Percentiles rank a stretch among this genome's conserved stretches.
phyloP scores from a whole-genome alignment of 2,329 filamentous ascomycete species.

The Penicillium sp. region DNA sequence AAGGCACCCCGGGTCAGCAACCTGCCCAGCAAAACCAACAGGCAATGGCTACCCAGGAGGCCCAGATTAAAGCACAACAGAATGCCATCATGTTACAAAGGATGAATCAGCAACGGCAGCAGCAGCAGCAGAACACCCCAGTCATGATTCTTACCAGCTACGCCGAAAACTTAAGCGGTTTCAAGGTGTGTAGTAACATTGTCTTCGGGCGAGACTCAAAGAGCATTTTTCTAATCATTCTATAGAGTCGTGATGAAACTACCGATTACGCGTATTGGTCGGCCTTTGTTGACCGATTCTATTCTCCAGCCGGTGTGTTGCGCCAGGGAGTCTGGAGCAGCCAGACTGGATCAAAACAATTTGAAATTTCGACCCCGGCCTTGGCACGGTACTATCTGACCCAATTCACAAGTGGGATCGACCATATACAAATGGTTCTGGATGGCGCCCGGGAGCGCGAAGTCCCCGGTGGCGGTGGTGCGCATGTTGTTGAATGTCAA shows the following conservation, averaged over 20 bases:
- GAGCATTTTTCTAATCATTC: not conserved
- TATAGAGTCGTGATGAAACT: constrained; percentile 55
- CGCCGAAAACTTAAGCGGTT: constrained; percentile 56
- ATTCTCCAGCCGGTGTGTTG: constrained; percentile 74
- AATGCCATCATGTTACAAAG: constrained; percentile 43
- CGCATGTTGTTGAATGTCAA: constrained; percentile 72
- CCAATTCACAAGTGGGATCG: constrained; percentile 83
- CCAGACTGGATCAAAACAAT: constrained; percentile 70
- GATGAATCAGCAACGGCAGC: constrained; percentile 34
- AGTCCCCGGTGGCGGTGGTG: constrained; percentile 63
- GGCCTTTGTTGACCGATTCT: constrained; percentile 76
- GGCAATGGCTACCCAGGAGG: constrained; percentile 41
- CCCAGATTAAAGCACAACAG: constrained; percentile 42
- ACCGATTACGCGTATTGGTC: constrained; percentile 78
- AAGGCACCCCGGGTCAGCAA: constrained; percentile 30
- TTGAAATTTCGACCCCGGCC: constrained; percentile 79
- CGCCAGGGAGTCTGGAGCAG: constrained; percentile 64
- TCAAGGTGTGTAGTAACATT: constrained; percentile 51
- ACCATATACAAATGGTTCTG: constrained; percentile 80
- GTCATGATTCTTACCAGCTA: constrained; percentile 58
- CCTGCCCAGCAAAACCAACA: constrained; percentile 39
- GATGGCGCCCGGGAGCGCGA: constrained; percentile 64
- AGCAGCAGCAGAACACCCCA: constrained; percentile 45
- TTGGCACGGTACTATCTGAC: constrained; percentile 87
- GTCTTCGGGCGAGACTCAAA: too few relatives aligned